phyloP scores from a whole-genome alignment of 1,284 basidiomycete species.

The Mrakiaceae sp. region DNA sequence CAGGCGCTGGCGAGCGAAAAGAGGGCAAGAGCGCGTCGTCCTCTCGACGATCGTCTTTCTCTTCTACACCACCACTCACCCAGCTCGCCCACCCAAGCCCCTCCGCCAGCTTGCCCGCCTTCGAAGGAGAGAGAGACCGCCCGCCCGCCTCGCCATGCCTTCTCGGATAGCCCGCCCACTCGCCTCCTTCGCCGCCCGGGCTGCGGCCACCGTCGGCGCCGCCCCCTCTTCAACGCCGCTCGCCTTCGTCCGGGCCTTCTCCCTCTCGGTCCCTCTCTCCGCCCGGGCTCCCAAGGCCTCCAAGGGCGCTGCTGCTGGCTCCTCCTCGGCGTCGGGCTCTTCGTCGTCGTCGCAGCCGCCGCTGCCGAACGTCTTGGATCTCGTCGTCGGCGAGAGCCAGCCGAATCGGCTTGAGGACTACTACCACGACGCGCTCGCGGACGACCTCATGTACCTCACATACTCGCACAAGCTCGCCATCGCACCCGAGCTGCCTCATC shows the following conservation, averaged over 20 bases:
- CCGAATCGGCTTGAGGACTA: constrained; percentile 69
- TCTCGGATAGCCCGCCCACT: no score
- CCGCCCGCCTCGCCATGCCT: no score
- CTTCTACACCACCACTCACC: no score
- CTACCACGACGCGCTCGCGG: constrained; percentile 69
- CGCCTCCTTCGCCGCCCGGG: no score
- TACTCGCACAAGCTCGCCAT: constrained; percentile 56
- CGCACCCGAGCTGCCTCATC: constrained; percentile 21
- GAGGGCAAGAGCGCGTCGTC: no score
- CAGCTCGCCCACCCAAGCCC: no score
- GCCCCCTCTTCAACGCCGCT: not conserved
- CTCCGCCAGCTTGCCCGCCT: no score
- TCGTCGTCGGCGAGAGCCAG: constrained; percentile 47
- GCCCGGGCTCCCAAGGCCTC: not conserved
- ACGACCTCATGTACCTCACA: constrained; percentile 90
- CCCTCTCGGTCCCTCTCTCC: not conserved
- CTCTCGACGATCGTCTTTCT: no score
- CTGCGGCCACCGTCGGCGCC: no score
- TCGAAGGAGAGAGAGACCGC: no score
- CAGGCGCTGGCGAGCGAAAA: no score
- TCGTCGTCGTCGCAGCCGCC: not conserved
- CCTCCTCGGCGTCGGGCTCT: not conserved
- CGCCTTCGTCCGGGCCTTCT: not conserved
- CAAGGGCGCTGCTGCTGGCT: not conserved
- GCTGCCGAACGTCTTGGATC: constrained; percentile 24